Base-by-base conservation (phyloP, 495 filamentous ascomycete genomes). In the Penicillium samsonianum region DNA sequence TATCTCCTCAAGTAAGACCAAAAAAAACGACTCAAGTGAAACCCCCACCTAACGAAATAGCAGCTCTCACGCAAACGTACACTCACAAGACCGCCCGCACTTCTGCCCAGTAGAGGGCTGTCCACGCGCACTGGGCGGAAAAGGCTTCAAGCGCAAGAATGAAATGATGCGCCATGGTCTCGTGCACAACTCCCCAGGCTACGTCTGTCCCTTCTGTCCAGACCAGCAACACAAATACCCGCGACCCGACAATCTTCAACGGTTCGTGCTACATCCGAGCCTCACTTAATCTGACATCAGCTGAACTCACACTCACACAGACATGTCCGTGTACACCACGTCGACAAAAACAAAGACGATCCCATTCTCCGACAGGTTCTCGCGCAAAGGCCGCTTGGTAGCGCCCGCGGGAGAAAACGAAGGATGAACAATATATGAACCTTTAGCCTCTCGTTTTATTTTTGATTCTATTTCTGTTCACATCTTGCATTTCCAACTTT, bases 121-220 rank as follows among this genome's bases (percentile, higher is more conserved):
- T 71, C 76, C 89, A 20, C 84, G 94, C 31, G 86, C 83, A 7
- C 82, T 90, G 59, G 89, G 89, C 14, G 94, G 94, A 16, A 96
- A 90, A 71, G 94, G 95, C 0, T 98, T 98, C 80, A 98, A 98
- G 71, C 85, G 95, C 40, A 98, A 98, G 73, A 98, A 98, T 63
- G 95, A 98, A 75, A 98, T 98, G 95, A 96, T 98, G 58, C 83
- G 94, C 19, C 94, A 98, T 75, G 92, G 93, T 4, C 80, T 98
- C 2, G 94, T 98, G 2, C 94, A 98, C 65, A 87, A 91, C 55
- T 96, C 91, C 8, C 94, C 94, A 11, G 94, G 95, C 59, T 98
- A 98, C 70, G 87, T 97, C 33, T 98, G 95, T 72, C 94, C 94
- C 2, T 98, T 97, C 69, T 98, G 94, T 70, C 89, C 91, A 3